phyloP scores from a whole-genome alignment of 225 moss, liverwort and hornwort species.

The Thuidium tamariscinum region DNA sequence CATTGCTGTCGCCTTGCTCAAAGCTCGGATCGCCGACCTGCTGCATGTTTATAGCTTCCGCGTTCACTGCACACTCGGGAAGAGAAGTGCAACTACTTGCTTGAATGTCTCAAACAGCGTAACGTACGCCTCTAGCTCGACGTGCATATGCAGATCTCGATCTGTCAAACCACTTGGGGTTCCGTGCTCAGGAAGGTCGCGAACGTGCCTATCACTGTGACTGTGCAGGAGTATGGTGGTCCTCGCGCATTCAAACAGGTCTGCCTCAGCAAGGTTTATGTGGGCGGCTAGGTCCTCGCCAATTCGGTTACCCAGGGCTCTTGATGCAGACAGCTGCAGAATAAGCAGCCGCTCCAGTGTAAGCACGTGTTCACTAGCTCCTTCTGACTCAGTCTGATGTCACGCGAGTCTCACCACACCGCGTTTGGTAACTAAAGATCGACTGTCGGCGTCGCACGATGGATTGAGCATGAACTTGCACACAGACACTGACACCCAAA shows the following conservation, averaged over 20 bases:
- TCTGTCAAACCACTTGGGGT: background rate
- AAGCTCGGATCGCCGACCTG: conserved; percentile 23
- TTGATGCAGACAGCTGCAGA: conserved; percentile 9
- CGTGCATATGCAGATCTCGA: background rate
- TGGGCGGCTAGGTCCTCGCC: conserved; percentile 4
- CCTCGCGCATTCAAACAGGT: background rate
- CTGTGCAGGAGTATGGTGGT: background rate
- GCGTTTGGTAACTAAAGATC: background rate
- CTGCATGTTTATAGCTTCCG: conserved; percentile 16
- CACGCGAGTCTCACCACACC: conserved; percentile 1
- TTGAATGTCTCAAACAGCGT: background rate
- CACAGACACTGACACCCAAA: background rate
- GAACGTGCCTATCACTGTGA: background rate
- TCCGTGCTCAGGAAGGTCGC: background rate
- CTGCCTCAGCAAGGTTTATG: background rate
- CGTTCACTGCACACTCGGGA: background rate
- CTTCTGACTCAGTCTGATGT: background rate
- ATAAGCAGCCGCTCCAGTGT: background rate
- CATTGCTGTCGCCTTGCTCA: conserved; percentile 32
- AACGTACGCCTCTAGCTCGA: background rate
- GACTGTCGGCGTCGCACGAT: background rate
- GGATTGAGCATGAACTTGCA: background rate
- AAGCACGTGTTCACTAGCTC: conserved; percentile 5
- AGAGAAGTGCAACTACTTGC: background rate
- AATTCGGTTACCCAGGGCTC: background rate